These are phyloP conservation scores for Lanmaoa rubissima DNA, from an alignment of 768 basidiomycete species.

Conservation along the genomic window DNA sequence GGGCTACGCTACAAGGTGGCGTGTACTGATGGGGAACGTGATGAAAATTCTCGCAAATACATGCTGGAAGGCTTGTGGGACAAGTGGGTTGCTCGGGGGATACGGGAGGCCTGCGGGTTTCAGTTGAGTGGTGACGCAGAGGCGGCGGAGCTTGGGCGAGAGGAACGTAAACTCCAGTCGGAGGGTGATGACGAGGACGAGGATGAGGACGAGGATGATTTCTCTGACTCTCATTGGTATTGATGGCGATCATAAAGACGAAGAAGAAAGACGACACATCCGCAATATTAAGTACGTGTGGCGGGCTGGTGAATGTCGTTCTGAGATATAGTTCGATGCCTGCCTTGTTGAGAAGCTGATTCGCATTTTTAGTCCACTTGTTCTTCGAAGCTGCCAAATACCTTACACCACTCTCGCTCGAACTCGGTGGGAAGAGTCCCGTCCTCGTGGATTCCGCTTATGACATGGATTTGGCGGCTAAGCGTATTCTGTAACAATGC, in stretches of 20 bases:
- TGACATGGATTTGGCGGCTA: slow-evolving; percentile 52
- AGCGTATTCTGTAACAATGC: slow-evolving; percentile 59
- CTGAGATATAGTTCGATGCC: too few relatives aligned
- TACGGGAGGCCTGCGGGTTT: slow-evolving; percentile 15
- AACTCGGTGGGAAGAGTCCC: slow-evolving; percentile 42
- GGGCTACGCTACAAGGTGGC: slow-evolving; percentile 10
- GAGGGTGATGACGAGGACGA: not conserved
- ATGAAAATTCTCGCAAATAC: not conserved
- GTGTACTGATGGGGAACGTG: slow-evolving; percentile 8
- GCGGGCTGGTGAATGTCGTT: too few relatives aligned
- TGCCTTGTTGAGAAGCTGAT: too few relatives aligned
- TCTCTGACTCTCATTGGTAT: not conserved
- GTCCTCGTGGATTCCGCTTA: slow-evolving; percentile 43
- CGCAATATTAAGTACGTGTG: too few relatives aligned
- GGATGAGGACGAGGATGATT: not conserved
- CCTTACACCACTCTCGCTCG: slow-evolving; percentile 35
- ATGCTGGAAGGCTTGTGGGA: slow-evolving; percentile 13
- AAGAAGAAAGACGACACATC: too few relatives aligned
- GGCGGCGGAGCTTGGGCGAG: not conserved
- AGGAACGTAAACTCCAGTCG: not conserved
- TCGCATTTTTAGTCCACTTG: too few relatives aligned
- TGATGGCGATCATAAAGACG: not conserved
- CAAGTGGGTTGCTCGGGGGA: slow-evolving; percentile 12
- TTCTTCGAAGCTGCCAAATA: slow-evolving; percentile 15
- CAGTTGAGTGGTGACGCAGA: not conserved